Base-by-base conservation (phyloP, 2,329 filamentous ascomycete species). In the Gremmenia infestans region DNA sequence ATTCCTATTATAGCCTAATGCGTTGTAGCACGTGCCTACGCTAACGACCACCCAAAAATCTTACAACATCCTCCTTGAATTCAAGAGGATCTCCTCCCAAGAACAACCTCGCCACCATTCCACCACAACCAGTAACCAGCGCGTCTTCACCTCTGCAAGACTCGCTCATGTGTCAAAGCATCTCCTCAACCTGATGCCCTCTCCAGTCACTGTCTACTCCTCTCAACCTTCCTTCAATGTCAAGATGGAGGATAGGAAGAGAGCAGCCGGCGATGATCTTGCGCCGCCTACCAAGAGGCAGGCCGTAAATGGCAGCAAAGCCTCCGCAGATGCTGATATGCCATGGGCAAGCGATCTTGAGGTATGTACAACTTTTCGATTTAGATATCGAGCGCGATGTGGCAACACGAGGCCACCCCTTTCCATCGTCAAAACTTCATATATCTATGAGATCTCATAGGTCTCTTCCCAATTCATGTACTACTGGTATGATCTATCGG, bases 201-300 rank as follows among this genome's bases (percentile, higher is more conserved):
- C 89, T 58, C 63, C 66, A 58, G 62, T 60, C 78, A 87, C 89
- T 77, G 80, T 86, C 74, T 74, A 76, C 71, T 81, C 86, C 80
- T 83, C 85, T 82, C 84, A 88, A 80, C 87, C 90, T 78, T 86
- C 86, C 81, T 81, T 89, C 77, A 80, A 45, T 45, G 42, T 85
- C 79, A 96, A 94, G 83, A 99, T 97, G 93, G 94, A 99, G 82
- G 94, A 97, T 80, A 91, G 94, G 83, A 99, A 99, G 83, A 86
- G 94, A 83, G 88, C 91, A 71, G 89, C 91, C 71, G 82, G 88
- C 69, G 89, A 94, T 73, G 91, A 97, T 66, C 79, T 89, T 70
- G 89, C 88, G 63, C 93, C 93, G 64, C 92, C 93, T 22, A 88
- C 86, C 70, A 99, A 97, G 81, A 88, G 91, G 75, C 89, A 96